A percentile compares a stretch with the other conserved stretches of the same genome.
Evolutionary conservation across 2,329 filamentous ascomycete species (phyloP).

Genomic region (Phialophora verrucosa): DNA sequence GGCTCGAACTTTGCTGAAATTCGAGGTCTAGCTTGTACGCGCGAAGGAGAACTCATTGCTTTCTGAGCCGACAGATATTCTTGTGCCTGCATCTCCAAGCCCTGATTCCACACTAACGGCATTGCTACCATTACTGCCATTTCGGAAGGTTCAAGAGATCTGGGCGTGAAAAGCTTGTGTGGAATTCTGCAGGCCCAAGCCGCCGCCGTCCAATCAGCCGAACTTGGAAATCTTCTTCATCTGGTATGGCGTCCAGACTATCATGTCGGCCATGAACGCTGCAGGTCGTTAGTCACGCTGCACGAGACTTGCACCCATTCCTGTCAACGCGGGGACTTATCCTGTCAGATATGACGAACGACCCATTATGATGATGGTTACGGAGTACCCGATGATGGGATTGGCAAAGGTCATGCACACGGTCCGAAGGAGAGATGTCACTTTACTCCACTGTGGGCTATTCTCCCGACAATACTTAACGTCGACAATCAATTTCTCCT

Average conservation of each 20-base stretch:
- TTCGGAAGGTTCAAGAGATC: not conserved
- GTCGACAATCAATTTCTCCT: not conserved
- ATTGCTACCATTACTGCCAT: not conserved
- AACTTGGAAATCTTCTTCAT: not conserved
- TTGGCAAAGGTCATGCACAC: not conserved
- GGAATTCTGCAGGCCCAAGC: not conserved
- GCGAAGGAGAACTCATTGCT: not conserved
- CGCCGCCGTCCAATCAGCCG: not conserved
- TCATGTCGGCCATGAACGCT: not conserved
- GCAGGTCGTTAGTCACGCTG: constrained; percentile 1
- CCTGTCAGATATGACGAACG: not conserved
- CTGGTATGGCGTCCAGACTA: not conserved
- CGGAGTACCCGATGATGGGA: too few species aligned
- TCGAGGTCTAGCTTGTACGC: not conserved
- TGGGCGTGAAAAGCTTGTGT: not conserved
- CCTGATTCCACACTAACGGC: not conserved
- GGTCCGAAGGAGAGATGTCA: not conserved
- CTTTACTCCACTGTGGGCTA: not conserved
- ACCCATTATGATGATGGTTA: not conserved
- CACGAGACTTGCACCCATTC: not conserved
- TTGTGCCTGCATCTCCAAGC: not conserved
- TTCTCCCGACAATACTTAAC: not conserved
- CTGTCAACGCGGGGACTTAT: not conserved
- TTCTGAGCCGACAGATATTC: not conserved
- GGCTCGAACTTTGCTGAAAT: not conserved